Base-by-base conservation (phyloP, 352 stramenopile genomes). In the Phytophthora sp. region DNA sequence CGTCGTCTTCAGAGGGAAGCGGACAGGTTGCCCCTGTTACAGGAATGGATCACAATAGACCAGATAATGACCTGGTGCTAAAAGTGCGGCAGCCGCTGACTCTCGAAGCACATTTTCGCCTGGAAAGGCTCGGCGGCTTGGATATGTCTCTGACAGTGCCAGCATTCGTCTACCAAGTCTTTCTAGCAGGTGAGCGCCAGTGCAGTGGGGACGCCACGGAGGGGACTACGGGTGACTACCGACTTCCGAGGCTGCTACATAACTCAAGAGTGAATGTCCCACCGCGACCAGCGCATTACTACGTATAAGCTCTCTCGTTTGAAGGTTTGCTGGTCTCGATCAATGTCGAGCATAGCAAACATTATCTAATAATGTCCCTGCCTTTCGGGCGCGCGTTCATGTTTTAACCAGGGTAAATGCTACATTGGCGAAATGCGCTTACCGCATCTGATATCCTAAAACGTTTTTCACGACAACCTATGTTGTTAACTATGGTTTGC, bases 261-360 rank as follows among this genome's bases (percentile, higher is more conserved):
- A 73, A 76, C 21, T 76, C 57, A 9, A 63, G 54, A 57, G 41
- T 58, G 35, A 76, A 73, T 24, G 21, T 71, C 20, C 29, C 62
- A 12, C 39, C 53, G 6, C 52, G 50, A 57, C n/a, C 41, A 26
- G 50, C 29, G 5, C 29, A 60, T n/a, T 67, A 23, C 50, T 67
- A 75, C 58, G 15, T 75, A 30, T 71, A 63, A 63, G 16, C 18
- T 42, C 27, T 33, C 4, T 7, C 12, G 6, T n/a, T 9, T 13
- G 0, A 12, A 38, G 31, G 12, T 38, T 26, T 26, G 23, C 12
- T 6, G 38, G 41, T 7, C 18, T 29, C 13, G 9, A 18, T 47
- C 41, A 30, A 29, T 21, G 11, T 47, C 24, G 18, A 45, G n/a
- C 38, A 16, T 16, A 45, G 9, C 0, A 21, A 38, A n/a, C n/a